A percentile compares a stretch with the other conserved stretches of the same genome.
Conservation (phyloP, 2,329 filamentous ascomycete species). For the Fusarium sp. region DNA sequence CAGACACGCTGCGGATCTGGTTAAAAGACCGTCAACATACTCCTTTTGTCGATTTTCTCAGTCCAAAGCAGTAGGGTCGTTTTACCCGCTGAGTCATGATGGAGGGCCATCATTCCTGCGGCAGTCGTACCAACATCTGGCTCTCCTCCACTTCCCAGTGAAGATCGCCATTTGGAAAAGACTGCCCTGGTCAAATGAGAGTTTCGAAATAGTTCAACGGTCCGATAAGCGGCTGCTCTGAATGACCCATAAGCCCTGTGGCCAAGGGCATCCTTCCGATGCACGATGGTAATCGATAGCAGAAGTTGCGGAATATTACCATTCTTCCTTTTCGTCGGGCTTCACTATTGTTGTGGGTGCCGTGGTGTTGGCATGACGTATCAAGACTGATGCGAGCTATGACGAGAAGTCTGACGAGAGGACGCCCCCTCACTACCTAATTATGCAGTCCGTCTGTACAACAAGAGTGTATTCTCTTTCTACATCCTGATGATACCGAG, state of each 20-base stretch:
- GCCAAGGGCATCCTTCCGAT: not conserved
- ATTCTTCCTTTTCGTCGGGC: not conserved
- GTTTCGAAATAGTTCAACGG: not conserved
- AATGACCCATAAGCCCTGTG: not conserved
- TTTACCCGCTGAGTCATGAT: constrained; percentile 11
- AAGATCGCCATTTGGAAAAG: not conserved
- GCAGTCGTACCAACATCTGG: not conserved
- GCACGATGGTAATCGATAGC: not conserved
- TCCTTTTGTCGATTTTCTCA: not conserved
- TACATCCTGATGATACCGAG: not conserved
- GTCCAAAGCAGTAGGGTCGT: not conserved
- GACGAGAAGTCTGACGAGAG: not conserved
- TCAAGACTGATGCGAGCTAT: not conserved
- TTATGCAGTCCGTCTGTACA: not conserved
- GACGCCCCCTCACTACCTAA: not conserved
- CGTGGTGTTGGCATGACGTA: not conserved
- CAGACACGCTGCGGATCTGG: not conserved
- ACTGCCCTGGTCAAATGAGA: not conserved
- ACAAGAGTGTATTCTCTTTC: not conserved
- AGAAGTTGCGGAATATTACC: not conserved
- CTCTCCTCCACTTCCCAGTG: not conserved
- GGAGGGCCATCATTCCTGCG: not conserved
- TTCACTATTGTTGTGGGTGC: not conserved
- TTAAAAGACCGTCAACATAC: too few species aligned
- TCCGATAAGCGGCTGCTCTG: not conserved